Base-by-base conservation (phyloP, 306 rosid genomes). In the Ceratonia siliqua region DNA sequence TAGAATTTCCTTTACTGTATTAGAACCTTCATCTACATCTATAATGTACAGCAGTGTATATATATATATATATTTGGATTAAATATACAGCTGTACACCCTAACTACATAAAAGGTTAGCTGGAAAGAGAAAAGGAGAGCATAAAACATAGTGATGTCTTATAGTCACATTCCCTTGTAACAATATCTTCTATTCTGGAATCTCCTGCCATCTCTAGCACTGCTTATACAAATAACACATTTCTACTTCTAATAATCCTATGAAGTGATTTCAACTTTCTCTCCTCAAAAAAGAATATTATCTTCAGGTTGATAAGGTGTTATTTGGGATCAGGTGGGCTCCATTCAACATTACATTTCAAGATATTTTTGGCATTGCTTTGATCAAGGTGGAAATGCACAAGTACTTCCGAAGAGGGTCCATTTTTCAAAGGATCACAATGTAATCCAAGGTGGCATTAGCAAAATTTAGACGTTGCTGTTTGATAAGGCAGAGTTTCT, bases 1-100 rank as follows among this genome's bases (percentile, higher is more conserved):
- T 3, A 27, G 49, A 14, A 56, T 52, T 68, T 41, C 48, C 13
- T 12, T 41, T 48, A 8, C 53, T 22, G 20, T 5, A 14, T 9
- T 32, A 30, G 5, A 55, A 67, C 32, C 42, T 43, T 66, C 21
- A 39, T 66, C 65, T 56, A 66, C 21, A 67, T 41, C n/a, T 32
- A 53, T 15, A 30, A 22, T 15, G 39, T 20, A 10, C 27, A 42
- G 18, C n/a, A n/a, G n/a, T n/a, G n/a, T n/a, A n/a, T n/a, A n/a
- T n/a, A n/a, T n/a, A n/a, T n/a, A 9, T 17, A 7, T 41, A 14
- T 2, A 27, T 50, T 57, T 25, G 18, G 38, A 41, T 35, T 21
- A 50, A 52, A 17, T 30, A 66, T 42, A 8, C 15, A 56, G 41
- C 50, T 30, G 13, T 15, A 8, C 42, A 53, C 18, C 67, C 14